These are phyloP conservation scores for Pleurostoma richardsiae DNA, from an alignment of 2,329 filamentous ascomycete species.

Conservation along the genomic window DNA sequence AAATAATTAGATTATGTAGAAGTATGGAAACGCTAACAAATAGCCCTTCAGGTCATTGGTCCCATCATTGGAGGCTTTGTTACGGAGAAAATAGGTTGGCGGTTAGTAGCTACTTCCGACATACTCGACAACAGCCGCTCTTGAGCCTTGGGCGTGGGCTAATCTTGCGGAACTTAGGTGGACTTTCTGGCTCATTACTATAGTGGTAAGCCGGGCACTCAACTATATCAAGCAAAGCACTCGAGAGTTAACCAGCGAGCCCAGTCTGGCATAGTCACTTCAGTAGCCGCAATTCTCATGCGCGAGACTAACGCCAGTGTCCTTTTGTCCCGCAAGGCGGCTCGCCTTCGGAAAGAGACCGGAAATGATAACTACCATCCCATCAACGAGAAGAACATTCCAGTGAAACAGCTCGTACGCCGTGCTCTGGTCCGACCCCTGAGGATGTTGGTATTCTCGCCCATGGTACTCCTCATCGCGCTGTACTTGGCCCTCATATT, in stretches of 20 bases:
- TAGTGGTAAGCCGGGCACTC: background rate
- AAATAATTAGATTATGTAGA: background rate
- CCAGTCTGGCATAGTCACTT: conserved; percentile 1
- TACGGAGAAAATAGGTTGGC: background rate
- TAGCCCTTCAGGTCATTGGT: conserved; percentile 3
- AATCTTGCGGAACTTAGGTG: background rate
- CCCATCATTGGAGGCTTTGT: conserved; percentile 6
- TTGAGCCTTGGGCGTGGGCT: no score
- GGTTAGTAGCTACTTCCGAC: no score
- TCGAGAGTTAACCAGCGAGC: no score
- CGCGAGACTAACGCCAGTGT: conserved; percentile 22
- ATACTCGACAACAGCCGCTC: no score
- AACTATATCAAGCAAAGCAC: no score
- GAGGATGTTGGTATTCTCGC: conserved; percentile 34
- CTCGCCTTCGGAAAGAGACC: conserved; percentile 32
- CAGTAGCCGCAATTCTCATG: background rate
- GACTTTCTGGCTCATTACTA: conserved; percentile 4
- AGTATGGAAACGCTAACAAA: background rate
- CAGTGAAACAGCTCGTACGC: conserved; percentile 7
- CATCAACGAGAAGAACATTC: conserved; percentile 3
- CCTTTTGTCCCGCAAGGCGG: conserved; percentile 30
- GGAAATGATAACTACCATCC: conserved; percentile 26
- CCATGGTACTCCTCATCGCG: conserved; percentile 38
- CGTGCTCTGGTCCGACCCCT: conserved; percentile 14
- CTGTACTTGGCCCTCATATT: conserved; percentile 19